Evolutionary conservation across 1,139 yeast genomes (phyloP), one percentile per base, ranked within the genome.

Genomic region (Arxiozyma slooffiae): DNA sequence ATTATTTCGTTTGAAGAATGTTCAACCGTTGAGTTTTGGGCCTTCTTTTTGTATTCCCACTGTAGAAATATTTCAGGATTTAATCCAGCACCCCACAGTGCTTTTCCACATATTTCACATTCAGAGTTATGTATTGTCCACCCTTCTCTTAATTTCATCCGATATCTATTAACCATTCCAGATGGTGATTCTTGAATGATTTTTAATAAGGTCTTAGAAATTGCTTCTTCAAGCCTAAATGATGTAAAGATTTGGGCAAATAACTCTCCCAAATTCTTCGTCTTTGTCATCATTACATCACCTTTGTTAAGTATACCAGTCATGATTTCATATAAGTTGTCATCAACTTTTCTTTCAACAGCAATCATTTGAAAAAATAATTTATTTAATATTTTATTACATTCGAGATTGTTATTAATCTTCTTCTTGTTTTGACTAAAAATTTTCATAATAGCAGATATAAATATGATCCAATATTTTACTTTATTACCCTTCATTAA

Each of bases 101-200:
- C 67, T 55, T 78, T 79, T 1, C 85, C 88, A 64, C 96, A 88
- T 0, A 82, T 76, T 45, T 85, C 83, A 66, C 96, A 88, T 44
- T 71, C 75, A 46, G 73, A 67, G 24, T 67, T 67, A 2, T 70
- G 63, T 4, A 82, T 75, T 1, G 78, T 67, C 86, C 92, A 82
- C 0, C 95, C 96, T 48, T 68, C 67, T 20, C 44, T 48, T 23
- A 60, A 47, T 2, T 46, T 46, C n/a, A 24, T 46, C 20, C 53
- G 52, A 48, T 63, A 61, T 16, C 40, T 17, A 7, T 47, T 38
- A n/a, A 58, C 54, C 38, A 57, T 53, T 5, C 49, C 55, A 7
- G 49, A 44, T 0, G 67, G 58, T 3, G 63, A 57, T 5, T 53
- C 52, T 38, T 60, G 57, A 7, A 60, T 39, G 18, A 63, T 57